Base-by-base conservation (phyloP, 2,329 filamentous ascomycete genomes). In the Colletotrichum shisoi region DNA sequence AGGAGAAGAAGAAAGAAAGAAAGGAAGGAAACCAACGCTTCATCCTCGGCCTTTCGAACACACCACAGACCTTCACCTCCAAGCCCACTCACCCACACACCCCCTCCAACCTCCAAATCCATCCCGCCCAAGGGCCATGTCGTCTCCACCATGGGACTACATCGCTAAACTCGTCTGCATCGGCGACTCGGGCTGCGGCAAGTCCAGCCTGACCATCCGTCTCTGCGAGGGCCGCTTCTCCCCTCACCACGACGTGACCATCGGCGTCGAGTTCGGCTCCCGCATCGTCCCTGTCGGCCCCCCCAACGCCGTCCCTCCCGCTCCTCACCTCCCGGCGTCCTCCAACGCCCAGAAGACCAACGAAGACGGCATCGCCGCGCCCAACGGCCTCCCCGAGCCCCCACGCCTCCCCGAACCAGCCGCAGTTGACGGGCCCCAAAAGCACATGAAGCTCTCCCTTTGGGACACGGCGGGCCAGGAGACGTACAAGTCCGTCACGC, bases 161-260 rank as follows among this genome's bases (percentile, higher is more conserved):
- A 99, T 98, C 77, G 94, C 94, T 79, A 99, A 99, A 81, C 92
- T 99, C 74, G 94, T 98, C 76, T 96, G 93, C 82, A 93, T 99
- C 75, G 95, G 95, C 78, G 95, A 98, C 82, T 95, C 91, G 52
- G 95, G 94, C 77, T 96, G 93, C 76, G 95, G 95, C 75, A 99
- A 99, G 84, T 96, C 93, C 70, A 88, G 92, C 79, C 87, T 97
- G 73, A 97, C 94, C 63, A 94, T 97, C 77, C 92, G 94, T 70
- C 91, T 98, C 70, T 97, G 94, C 82, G 94, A 97, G 85, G 94
- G 94, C 74, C 92, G 94, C 78, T 97, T 98, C 84, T 93, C 92
- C 62, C 87, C 91, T 62, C 91, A 95, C 77, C 94, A 97, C 85
- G 94, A 97, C 84, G 94, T 97, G 72, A 98, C 94, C 71, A 97